Percentiles rank a stretch among this genome's conserved stretches.
Conservation (phyloP, 2,329 filamentous ascomycete genomes). For the Lomentospora prolificans region DNA sequence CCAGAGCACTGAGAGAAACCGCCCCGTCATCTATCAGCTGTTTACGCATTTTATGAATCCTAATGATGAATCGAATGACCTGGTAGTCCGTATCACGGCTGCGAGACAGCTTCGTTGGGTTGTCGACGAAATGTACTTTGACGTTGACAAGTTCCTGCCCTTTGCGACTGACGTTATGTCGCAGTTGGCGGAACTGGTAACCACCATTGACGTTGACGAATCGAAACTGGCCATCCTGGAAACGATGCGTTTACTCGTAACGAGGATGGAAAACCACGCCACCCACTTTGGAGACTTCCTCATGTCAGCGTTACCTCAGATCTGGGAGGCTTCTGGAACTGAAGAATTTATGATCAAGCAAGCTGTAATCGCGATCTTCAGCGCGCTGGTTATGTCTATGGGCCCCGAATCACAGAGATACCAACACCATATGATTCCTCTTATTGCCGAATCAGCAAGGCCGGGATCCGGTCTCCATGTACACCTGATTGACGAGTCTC, state of each 20-base stretch:
- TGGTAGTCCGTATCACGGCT: constrained; percentile 85
- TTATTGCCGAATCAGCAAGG: constrained; percentile 72
- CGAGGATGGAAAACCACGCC: constrained; percentile 67
- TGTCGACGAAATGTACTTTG: constrained; percentile 78
- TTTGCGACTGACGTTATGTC: constrained; percentile 66
- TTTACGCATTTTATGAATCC: constrained; percentile 78
- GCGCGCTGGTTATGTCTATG: constrained; percentile 79
- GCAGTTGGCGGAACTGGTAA: constrained; percentile 66
- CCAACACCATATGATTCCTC: constrained; percentile 68
- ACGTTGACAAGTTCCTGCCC: constrained; percentile 61
- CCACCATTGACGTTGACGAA: constrained; percentile 71
- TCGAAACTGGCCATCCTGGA: constrained; percentile 85
- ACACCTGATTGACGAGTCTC: constrained; percentile 82
- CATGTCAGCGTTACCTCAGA: constrained; percentile 64
- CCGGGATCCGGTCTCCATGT: constrained; percentile 64
- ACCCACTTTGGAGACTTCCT: constrained; percentile 66
- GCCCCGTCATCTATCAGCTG: constrained; percentile 73
- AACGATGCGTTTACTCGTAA: constrained; percentile 72
- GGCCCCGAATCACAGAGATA: constrained; percentile 68
- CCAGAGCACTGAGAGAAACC: constrained; percentile 57
- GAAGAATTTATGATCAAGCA: constrained; percentile 92
- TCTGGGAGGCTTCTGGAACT: constrained; percentile 73
- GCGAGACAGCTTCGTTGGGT: constrained; percentile 74
- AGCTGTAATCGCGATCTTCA: constrained; percentile 75
- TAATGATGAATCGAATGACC: constrained; percentile 70